phyloP scores from a whole-genome alignment of 192 early-diverging fungal genomes.

The Pilaira anomala region DNA sequence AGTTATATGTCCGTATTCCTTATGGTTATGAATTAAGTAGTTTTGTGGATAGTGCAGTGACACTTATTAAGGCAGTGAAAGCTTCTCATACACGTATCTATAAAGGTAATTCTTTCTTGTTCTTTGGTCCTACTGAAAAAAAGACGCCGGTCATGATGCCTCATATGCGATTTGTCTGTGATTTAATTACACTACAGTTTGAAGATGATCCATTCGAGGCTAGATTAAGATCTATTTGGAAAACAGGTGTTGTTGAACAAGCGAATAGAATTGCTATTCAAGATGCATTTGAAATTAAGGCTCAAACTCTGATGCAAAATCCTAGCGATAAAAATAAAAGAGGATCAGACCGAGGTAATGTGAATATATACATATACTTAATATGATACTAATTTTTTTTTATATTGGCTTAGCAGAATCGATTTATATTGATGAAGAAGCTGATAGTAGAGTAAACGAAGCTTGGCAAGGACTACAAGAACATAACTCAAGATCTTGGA shows the following conservation, averaged over 20 bases:
- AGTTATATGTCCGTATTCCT: constrained; percentile 38
- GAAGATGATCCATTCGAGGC: constrained; percentile 49
- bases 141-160: constrained; percentile 29
- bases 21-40: constrained; percentile 35
- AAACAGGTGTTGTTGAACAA: constrained; percentile 38
- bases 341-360: constrained; percentile 4
- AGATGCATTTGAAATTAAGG: constrained; percentile 41
- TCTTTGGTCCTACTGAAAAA: constrained; percentile 20
- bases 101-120: constrained; percentile 19
- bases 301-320: constrained; percentile 12
- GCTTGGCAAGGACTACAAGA: constrained; percentile 28
- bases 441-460: constrained; percentile 20
- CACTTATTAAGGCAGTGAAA: constrained; percentile 33
- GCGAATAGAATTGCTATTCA: constrained; percentile 27
- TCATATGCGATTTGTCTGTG: constrained; percentile 25
- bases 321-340: background rate
- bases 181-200: constrained; percentile 30
- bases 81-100: constrained; percentile 24
- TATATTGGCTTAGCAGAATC: background rate
- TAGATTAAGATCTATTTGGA: constrained; percentile 33
- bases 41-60: constrained; percentile 34
- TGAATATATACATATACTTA: background rate
- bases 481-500: constrained; percentile 37
- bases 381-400: background rate
- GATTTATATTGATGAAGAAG: constrained; percentile 4